Evolutionary conservation across 306 rosid genomes (phyloP).

Genomic region (Vachellia pachyceras): DNA sequence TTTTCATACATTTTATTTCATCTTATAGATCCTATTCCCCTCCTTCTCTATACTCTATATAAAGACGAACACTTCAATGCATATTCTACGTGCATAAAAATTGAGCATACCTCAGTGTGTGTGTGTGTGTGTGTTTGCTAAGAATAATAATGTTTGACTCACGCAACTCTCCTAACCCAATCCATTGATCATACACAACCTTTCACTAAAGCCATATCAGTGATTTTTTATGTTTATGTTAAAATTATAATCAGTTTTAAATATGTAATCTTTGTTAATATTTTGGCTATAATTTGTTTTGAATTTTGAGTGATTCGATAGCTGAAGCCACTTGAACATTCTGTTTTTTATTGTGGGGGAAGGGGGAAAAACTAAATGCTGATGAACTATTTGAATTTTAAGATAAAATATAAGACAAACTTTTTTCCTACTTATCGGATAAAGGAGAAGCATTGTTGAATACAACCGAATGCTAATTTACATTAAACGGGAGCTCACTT

Average conservation of each 20-base stretch:
- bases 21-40: not conserved
- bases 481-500: not conserved
- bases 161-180: no score
- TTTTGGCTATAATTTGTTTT: not conserved
- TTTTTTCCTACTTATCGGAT: not conserved
- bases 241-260: not conserved
- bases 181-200: not conserved
- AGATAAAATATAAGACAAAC: not conserved
- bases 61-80: not conserved
- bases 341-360: no score
- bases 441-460: not conserved
- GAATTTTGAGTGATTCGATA: conserved; percentile 6
- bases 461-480: not conserved
- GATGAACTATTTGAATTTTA: not conserved
- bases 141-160: no score
- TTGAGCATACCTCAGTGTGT: no score
- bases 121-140: no score
- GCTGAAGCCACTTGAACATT: conserved; percentile 9
- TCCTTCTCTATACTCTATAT: not conserved
- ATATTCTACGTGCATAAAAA: not conserved
- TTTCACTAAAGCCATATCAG: not conserved
- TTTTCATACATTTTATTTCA: not conserved
- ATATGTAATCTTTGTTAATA: not conserved
- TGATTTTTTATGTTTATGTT: not conserved
- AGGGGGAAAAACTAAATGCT: no score